Percentiles rank a stretch among this genome's conserved stretches.
Evolutionary conservation across 441 rosid species (phyloP).

Genomic region (Eutrema salsugineum): DNA sequence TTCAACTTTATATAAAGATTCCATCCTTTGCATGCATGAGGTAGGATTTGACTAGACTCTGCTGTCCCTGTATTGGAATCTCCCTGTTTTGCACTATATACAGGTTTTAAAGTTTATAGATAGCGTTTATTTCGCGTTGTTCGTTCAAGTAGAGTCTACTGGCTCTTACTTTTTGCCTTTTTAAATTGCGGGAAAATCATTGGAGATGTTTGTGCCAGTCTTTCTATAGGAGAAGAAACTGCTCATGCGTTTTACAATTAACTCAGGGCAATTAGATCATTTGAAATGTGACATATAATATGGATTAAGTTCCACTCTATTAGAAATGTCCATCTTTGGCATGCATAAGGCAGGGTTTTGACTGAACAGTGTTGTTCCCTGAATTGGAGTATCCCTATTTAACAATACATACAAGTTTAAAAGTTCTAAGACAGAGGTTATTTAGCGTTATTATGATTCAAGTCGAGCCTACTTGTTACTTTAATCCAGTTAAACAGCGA

Average conservation of each 20-base stretch:
- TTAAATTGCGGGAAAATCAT: not conserved
- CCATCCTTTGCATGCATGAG: constrained; percentile 1
- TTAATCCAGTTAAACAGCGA: not conserved
- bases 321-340: not conserved
- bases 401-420: not conserved
- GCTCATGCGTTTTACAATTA: not conserved
- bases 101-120: not conserved
- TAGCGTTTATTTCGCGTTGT: not conserved
- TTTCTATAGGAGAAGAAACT: not conserved
- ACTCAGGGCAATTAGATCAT: not conserved
- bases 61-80: not conserved
- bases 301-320: not conserved
- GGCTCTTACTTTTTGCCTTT: not conserved
- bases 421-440: not conserved
- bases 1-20: not conserved
- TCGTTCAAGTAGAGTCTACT: not conserved
- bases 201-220: not conserved
- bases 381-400: not conserved
- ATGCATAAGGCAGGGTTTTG: not conserved
- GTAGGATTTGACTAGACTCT: not conserved
- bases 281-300: not conserved
- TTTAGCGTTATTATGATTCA: not conserved
- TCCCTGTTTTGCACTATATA: not conserved
- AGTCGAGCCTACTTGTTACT: not conserved
- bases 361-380: not conserved